phyloP scores from a whole-genome alignment of 192 early-diverging fungal species.

The Backusella tarrabulga region DNA sequence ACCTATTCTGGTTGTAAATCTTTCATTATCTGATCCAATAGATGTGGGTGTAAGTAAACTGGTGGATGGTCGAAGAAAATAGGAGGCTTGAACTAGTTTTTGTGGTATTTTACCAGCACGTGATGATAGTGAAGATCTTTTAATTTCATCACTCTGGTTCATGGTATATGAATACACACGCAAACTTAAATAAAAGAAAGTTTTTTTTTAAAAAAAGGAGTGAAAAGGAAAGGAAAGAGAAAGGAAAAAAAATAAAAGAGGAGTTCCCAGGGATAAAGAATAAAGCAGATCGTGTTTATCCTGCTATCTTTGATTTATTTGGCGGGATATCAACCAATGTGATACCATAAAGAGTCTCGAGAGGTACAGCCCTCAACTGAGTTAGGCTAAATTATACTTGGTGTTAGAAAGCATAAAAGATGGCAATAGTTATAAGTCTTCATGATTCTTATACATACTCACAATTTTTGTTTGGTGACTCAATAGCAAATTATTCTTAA shows the following conservation, averaged over 20 bases:
- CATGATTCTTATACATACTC: not conserved
- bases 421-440: not conserved
- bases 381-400: not conserved
- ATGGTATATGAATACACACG: not conserved
- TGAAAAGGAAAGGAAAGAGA: not conserved
- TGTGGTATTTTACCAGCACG: conserved; percentile 21
- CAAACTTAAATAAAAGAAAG: not conserved
- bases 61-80: conserved; percentile 6
- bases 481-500: not conserved
- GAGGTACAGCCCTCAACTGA: not conserved
- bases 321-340: conserved; percentile 10
- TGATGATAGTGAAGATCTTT: conserved; percentile 13
- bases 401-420: not conserved
- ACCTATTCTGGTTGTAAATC: conserved; percentile 1
- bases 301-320: conserved; percentile 2
- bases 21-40: not conserved
- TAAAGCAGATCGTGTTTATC: conserved; percentile 11
- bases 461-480: not conserved
- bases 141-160: not conserved
- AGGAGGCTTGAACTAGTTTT: conserved; percentile 7
- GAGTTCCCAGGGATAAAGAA: conserved; percentile 1
- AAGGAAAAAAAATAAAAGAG: not conserved
- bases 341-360: not conserved
- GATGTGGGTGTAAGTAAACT: not conserved
- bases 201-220: not conserved